Percentiles rank a stretch among this genome's conserved stretches.
These are phyloP conservation scores for Cyphellophora attinorum DNA, from an alignment of 2,329 filamentous ascomycete genomes.

Conservation along the genomic window DNA sequence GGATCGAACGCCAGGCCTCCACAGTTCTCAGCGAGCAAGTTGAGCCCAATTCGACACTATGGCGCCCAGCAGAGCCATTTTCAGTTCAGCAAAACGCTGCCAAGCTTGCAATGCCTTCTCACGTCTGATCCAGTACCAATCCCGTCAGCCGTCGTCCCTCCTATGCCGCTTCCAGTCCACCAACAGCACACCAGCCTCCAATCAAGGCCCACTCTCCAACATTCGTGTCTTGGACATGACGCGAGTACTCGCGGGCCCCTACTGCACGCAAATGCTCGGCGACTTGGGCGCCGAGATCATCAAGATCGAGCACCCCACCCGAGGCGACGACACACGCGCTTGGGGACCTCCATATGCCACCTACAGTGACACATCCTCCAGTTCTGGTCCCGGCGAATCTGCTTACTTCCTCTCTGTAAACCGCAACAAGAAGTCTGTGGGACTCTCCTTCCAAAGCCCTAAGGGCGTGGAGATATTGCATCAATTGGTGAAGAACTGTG, in stretches of 20 bases:
- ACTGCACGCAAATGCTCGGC: conserved; percentile 92
- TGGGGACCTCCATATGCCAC: conserved; percentile 93
- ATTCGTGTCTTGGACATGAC: conserved; percentile 94
- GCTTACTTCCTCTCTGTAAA: conserved; percentile 95
- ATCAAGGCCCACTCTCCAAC: conserved; percentile 58
- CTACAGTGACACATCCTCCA: conserved; percentile 37
- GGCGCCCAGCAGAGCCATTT: too few species aligned
- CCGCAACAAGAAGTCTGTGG: conserved; percentile 93
- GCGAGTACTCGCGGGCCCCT: conserved; percentile 90
- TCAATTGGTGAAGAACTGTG: conserved; percentile 70
- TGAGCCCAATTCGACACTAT: too few species aligned
- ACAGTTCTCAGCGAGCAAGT: too few species aligned
- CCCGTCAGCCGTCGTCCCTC: too few species aligned
- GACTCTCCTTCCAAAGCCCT: conserved; percentile 78
- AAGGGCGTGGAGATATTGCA: conserved; percentile 81
- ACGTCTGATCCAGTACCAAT: too few species aligned
- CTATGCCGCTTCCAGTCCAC: too few species aligned
- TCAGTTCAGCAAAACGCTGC: too few species aligned
- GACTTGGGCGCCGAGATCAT: conserved; percentile 91
- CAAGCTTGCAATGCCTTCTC: too few species aligned
- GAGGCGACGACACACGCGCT: conserved; percentile 86
- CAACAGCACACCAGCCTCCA: background rate
- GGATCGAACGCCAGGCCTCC: too few species aligned
- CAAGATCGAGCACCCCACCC: conserved; percentile 87
- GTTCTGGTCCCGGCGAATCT: conserved; percentile 73